phyloP scores from a whole-genome alignment of 108 stramenopile genomes.

The Nitzschia inconspicua region DNA sequence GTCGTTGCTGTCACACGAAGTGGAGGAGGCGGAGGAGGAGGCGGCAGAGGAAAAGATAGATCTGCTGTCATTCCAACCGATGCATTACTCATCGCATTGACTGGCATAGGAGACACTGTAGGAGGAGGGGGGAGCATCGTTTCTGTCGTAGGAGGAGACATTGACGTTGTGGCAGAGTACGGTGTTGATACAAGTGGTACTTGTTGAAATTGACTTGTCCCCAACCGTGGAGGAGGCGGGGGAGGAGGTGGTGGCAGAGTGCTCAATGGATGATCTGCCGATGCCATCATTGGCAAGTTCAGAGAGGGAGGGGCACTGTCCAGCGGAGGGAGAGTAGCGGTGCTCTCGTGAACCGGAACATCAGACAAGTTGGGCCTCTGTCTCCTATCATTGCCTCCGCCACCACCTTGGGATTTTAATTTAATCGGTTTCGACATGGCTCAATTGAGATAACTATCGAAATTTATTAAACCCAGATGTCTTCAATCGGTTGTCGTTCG shows the following conservation, averaged over 20 bases:
- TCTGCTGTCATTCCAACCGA: neutral
- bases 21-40: constrained; percentile 9
- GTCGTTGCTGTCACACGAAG: constrained; percentile 7
- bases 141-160: too few species aligned
- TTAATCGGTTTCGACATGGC: too few species aligned
- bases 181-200: neutral
- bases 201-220: neutral
- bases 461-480: too few species aligned
- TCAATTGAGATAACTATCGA: too few species aligned
- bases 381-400: neutral
- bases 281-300: constrained; percentile 22
- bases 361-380: neutral
- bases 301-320: constrained; percentile 39
- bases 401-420: too few species aligned
- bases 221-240: constrained; percentile 9
- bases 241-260: neutral
- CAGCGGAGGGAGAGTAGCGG: constrained; percentile 22
- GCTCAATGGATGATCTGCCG: neutral
- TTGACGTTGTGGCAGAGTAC: neutral
- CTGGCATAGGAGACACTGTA: neutral
- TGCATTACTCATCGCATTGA: too few species aligned
- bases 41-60: neutral
- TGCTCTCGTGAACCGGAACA: constrained; percentile 3
- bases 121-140: constrained; percentile 3
- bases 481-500: too few species aligned